These are phyloP conservation scores for Turritis glabra DNA, from an alignment of 345 rosid genomes.

Conservation along the genomic window DNA sequence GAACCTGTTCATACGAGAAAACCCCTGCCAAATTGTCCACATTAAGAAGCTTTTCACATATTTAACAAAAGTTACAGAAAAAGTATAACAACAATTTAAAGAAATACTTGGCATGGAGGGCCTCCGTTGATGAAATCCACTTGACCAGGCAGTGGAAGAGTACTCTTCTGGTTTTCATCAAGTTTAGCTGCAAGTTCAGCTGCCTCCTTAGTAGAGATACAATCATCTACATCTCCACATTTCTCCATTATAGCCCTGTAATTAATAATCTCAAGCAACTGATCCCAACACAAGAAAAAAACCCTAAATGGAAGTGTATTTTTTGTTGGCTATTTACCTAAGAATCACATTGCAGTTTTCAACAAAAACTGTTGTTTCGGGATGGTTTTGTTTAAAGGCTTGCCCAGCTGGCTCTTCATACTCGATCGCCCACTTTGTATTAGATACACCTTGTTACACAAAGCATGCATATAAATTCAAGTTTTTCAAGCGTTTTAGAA, in stretches of 20 bases:
- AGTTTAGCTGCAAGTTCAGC: constrained; percentile 42
- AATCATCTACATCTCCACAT: constrained; percentile 77
- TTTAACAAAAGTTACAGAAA: too few species aligned
- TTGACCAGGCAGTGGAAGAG: constrained; percentile 56
- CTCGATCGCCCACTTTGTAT: constrained; percentile 84
- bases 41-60: neutral
- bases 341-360: constrained; percentile 87
- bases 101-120: constrained; percentile 85
- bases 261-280: constrained; percentile 15
- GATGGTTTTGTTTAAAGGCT: constrained; percentile 71
- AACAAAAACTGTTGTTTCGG: constrained; percentile 59
- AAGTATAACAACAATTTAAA: neutral
- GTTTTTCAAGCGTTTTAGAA: neutral
- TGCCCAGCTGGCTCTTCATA: constrained; percentile 87
- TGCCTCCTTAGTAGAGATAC: constrained; percentile 75
- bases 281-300: neutral
- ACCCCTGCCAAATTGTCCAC: constrained; percentile 58
- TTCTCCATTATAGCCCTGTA: constrained; percentile 75
- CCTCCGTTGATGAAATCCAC: constrained; percentile 95
- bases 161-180: constrained; percentile 35
- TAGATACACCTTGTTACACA: constrained; percentile 54
- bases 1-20: constrained; percentile 84
- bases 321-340: constrained; percentile 33
- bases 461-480: neutral
- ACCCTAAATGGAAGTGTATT: neutral